Base-by-base conservation (phyloP, 1,284 basidiomycete species). In the Malassezia psittaci region DNA sequence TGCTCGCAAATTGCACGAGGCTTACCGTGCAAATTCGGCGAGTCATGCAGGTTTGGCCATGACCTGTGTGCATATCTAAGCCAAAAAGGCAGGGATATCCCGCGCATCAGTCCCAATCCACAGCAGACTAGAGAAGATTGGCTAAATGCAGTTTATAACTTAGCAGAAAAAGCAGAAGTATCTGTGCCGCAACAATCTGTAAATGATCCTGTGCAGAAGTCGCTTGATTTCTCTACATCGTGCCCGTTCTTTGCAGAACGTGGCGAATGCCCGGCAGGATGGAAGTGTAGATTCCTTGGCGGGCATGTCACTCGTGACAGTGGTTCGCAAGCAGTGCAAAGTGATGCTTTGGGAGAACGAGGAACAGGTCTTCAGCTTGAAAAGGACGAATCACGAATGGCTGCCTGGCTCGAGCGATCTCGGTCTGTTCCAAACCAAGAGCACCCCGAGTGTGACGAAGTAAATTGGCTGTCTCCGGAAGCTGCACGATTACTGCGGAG, bases 231-330 rank as follows among this genome's bases (percentile, higher is more conserved):
- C 65, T n/a, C 61, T 63, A 61, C 68, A 18, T 54, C 57, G 24
- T 96, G 90, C 66, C 87, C 89, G 1, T 79, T 85, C 4, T 90
- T 83, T 65, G 77, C 79, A 29, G 82, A 83, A 60, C 79, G 81
- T 5, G 91, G 91, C 0, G 81, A 85, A 68, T 96, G 91, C 77
- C 83, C 84, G 49, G 83, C 83, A 61, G 93, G 89, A 5, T 85
- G 88, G 77, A 87, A 88, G 75, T 98, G 93, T 72, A 83, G 93
- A 1, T 94, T 87, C 77, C 81, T 94, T 3, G 85, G 86, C 11
- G 84, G 82, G 0, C 93, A 96, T 42, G 65, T 72, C 2, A 46
- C 45, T 4, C 38, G 62, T 24, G 57, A 66, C 9, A 60, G 61
- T 16, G 18, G 60, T 7, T 69, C 65, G 9, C 47, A 38, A 1